These are phyloP conservation scores for Fusarium illudens DNA, from an alignment of 2,329 filamentous ascomycete species.

Conservation along the genomic window DNA sequence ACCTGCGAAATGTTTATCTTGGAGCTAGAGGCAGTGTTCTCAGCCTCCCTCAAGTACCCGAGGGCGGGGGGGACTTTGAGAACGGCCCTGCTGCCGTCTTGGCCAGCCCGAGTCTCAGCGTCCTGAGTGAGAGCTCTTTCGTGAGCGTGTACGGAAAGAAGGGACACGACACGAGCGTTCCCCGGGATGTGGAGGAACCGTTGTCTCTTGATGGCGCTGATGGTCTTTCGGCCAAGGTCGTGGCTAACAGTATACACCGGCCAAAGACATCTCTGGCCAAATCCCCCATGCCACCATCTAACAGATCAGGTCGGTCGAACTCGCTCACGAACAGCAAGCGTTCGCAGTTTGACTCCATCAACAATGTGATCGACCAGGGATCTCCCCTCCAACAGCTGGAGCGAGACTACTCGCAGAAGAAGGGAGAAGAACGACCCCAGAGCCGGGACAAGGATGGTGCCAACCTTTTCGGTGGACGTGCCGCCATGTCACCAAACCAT, in stretches of 20 bases:
- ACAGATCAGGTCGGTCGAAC: conserved; percentile 37
- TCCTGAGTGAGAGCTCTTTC: conserved; percentile 74
- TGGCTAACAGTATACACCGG: conserved; percentile 28
- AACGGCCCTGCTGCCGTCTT: conserved; percentile 47
- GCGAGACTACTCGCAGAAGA: conserved; percentile 41
- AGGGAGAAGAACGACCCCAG: conserved; percentile 45
- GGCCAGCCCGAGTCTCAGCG: conserved; percentile 68
- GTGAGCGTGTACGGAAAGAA: conserved; percentile 68
- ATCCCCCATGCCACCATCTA: conserved; percentile 8
- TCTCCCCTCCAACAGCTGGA: conserved; percentile 63
- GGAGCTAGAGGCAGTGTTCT: conserved; percentile 58
- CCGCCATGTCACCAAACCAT: conserved; percentile 28
- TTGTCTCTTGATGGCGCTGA: conserved; percentile 42
- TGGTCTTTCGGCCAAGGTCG: conserved; percentile 19
- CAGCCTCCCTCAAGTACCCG: conserved; percentile 59
- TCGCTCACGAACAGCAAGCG: conserved; percentile 46
- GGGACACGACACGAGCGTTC: conserved; percentile 36
- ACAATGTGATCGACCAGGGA: conserved; percentile 54
- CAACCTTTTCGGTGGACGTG: conserved; percentile 24
- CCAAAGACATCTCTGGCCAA: conserved; percentile 35
- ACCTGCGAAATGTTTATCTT: conserved; percentile 67
- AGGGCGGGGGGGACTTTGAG: conserved; percentile 45
- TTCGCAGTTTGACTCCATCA: conserved; percentile 56
- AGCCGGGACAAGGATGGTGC: conserved; percentile 40
- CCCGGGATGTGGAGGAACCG: conserved; percentile 44